Conservation (phyloP, 129 eudicot genomes). For the Flaveria ramosissima region DNA sequence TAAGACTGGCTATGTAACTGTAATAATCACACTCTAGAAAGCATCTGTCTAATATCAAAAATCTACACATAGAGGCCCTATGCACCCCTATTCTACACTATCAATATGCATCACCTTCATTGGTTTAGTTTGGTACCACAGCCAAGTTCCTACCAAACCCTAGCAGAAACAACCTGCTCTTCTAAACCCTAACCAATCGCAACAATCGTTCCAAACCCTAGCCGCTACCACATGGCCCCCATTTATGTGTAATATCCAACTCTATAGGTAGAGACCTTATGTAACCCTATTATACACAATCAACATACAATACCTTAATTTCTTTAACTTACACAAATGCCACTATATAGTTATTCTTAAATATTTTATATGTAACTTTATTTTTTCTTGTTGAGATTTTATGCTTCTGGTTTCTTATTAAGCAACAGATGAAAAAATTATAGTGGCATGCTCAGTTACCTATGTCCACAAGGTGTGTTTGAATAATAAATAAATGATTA, state of each 20-base stretch:
- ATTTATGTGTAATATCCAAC: neutral
- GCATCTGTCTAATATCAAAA: too few relatives aligned
- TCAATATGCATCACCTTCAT: too few relatives aligned
- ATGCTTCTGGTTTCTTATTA: neutral
- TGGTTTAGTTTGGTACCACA: too few relatives aligned
- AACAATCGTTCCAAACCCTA: neutral
- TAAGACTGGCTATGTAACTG: neutral
- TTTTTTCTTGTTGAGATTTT: neutral
- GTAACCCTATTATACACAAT: neutral
- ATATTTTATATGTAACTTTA: neutral
- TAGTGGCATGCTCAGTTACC: neutral
- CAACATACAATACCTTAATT: neutral
- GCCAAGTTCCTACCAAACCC: too few relatives aligned
- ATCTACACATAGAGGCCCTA: too few relatives aligned
- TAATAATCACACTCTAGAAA: too few relatives aligned
- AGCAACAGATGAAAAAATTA: neutral
- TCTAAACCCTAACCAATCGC: too few relatives aligned
- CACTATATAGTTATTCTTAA: constrained; percentile 9
- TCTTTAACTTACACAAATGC: neutral
- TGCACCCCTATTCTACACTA: too few relatives aligned
- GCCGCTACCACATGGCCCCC: neutral
- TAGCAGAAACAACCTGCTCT: too few relatives aligned
- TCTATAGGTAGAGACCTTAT: neutral
- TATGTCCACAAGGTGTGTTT: neutral
- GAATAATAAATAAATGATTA: neutral